These are phyloP conservation scores for Triticum dicoccoides DNA, from an alignment of 176 grass and related monocot genomes.

Conservation along the genomic window DNA sequence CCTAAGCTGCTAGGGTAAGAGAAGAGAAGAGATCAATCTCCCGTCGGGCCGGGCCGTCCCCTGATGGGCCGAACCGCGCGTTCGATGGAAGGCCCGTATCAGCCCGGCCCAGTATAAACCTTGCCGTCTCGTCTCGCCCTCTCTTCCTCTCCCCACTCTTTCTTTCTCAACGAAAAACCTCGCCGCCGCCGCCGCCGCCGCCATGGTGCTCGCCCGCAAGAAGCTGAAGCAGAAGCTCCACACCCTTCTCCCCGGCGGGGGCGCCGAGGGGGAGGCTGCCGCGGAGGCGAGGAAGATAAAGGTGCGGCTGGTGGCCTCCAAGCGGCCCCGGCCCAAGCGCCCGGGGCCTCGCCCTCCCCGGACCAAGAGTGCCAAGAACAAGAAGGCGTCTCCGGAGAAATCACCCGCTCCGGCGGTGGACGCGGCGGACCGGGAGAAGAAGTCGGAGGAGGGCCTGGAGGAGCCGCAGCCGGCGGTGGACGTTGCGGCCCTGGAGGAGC, in stretches of 20 bases:
- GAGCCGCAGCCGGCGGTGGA: too few species aligned
- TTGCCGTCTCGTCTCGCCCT: not conserved
- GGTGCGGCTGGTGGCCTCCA: constrained; percentile 55
- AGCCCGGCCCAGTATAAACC: not conserved
- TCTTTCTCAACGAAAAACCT: not conserved
- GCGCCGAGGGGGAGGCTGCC: not conserved
- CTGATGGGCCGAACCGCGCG: not conserved
- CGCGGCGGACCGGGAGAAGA: not conserved
- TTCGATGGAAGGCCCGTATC: not conserved
- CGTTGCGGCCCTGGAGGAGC: not conserved
- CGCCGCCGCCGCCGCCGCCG: not conserved
- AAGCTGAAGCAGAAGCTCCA: constrained; percentile 78
- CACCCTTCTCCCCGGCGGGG: constrained; percentile 18
- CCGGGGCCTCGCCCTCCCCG: constrained; percentile 3
- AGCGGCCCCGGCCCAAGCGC: constrained; percentile 43
- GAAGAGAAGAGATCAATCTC: too few species aligned
- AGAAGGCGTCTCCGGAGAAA: not conserved
- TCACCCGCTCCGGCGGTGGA: not conserved
- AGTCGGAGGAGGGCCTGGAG: not conserved
- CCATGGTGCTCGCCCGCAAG: constrained; percentile 85
- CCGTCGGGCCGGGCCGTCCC: not conserved
- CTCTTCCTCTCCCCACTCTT: not conserved
- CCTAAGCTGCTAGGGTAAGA: too few species aligned
- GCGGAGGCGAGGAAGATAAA: constrained; percentile 31
- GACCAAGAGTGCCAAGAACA: constrained; percentile 41